Base-by-base conservation (phyloP, 164 flowering plant species). In the Chimonanthus salicifolius region DNA sequence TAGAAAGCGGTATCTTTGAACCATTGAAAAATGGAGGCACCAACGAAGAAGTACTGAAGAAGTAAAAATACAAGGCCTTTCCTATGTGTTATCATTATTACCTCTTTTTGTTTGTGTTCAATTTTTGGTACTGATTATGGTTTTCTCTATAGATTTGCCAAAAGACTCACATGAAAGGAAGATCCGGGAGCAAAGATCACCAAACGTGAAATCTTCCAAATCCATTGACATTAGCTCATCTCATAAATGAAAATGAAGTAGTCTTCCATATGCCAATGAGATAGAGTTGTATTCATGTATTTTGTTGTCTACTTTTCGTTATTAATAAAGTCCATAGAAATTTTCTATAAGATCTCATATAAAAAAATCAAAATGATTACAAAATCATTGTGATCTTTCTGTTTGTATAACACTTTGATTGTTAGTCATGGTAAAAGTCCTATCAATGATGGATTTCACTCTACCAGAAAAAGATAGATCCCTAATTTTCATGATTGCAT, bases 1-100 rank as follows among this genome's bases (percentile, higher is more conserved):
- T 76, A 72, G 72, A 74, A 11, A 76, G 77, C 13, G 82, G 82
- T 16, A 7, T 46, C n/a, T 73, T 18, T 50, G 79, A 67, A 71
- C 74, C 77, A 15, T 21, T 65, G 0, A 63, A 15, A 48, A 46
- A 18, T 77, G 72, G 44, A 10, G 73, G 67, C 33, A 76, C 82
- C 2, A 80, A 77, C 69, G 77, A 77, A 47, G 20, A 80, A 68
- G 79, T 72, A 18, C 77, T 80, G 46, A 66, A 2, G 0, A 80
- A 75, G 82, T 80, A 33, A 65, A 44, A 67, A 33, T 33, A 33
- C 33, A 33, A 33, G 33, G 33, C 33, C 33, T 1, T 33, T 33
- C 33, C 33, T 1, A 7, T n/a, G 47, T 15, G 2, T 9, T 47
- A 7, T 1, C 1, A 33, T 33, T 62, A 6, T 72, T 20, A 15